Evolutionary conservation across 1,284 basidiomycete species (phyloP).

Genomic region (Fomes fomentarius): DNA sequence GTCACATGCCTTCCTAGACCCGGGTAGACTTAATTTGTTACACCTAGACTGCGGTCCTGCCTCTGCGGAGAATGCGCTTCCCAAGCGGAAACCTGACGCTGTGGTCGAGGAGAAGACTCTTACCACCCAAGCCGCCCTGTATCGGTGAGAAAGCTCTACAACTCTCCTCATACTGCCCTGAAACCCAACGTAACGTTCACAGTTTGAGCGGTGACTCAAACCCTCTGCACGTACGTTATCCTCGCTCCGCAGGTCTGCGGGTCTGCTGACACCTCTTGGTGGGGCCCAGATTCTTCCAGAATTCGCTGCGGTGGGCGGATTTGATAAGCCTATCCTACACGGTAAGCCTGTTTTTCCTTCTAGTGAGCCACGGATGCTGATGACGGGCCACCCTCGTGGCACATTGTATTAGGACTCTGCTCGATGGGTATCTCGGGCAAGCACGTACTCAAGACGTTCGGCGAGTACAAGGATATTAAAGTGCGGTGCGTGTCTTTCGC

Average conservation of each 20-base stretch:
- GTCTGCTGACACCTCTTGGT: slow-evolving; percentile 3
- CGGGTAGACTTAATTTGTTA: neutral
- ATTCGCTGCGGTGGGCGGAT: slow-evolving; percentile 94
- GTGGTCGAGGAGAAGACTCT: slow-evolving; percentile 88
- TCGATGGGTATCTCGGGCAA: slow-evolving; percentile 95
- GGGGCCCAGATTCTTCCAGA: slow-evolving; percentile 81
- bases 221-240: slow-evolving; percentile 78
- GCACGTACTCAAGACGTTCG: slow-evolving; percentile 88
- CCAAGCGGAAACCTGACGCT: slow-evolving; percentile 83
- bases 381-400: neutral
- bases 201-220: slow-evolving; percentile 91
- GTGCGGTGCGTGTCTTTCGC: slow-evolving; percentile 70
- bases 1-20: neutral
- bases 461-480: slow-evolving; percentile 93
- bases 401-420: slow-evolving; percentile 68
- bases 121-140: slow-evolving; percentile 85
- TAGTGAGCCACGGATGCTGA: neutral
- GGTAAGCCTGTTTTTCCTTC: too few relatives aligned
- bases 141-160: slow-evolving; percentile 58
- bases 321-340: slow-evolving; percentile 87
- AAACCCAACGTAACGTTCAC: slow-evolving; percentile 3
- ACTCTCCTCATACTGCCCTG: slow-evolving; percentile 5
- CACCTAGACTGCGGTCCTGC: slow-evolving; percentile 90
- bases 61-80: slow-evolving; percentile 83
- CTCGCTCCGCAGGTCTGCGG: neutral